Base-by-base conservation (phyloP, 768 basidiomycete genomes). In the Lentinus tigrinus region DNA sequence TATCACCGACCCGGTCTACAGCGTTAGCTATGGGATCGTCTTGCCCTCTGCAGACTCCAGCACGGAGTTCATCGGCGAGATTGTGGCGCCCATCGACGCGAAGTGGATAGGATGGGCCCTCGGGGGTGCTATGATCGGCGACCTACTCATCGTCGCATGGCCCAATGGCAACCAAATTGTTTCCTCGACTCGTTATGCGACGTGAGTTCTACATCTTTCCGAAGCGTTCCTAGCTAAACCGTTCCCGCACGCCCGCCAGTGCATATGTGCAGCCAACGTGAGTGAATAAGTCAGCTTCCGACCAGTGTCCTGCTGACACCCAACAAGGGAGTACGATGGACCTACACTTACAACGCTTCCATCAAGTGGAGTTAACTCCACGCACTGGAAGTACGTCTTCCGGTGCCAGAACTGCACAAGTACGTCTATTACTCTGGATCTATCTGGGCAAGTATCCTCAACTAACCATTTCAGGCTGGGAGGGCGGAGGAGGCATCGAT, bases 341-440 rank as follows among this genome's bases (percentile, higher is more conserved):
- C 83, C 84, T 0, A 72, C 75, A 16, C 69, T 87, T 47, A 85
- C 84, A 1, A 77, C 77, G 43, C 70, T 85, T 11, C 78, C 79
- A 4, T 74, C 75, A 8, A 77, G 79, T 16, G 75, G 70, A 54
- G 77, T 85, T 24, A 85, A 85, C 61, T 68, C 82, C 0, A 85
- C 84, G 1, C 82, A 85, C 61, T 86, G 84, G 84, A 85, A 84
- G 60, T 85, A 82, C 80, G 83, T 85, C 3, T 87, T 79, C 72
- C 76, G 83, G 17, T 87, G 85, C 77, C 81, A 85, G 64, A 81
- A 85, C 69, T 87, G 85, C 73, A 80, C 84, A 43, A 72, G 83
- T 84, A 67, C 57, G 78, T 76, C 0, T 23, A 1, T 13, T 17
- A 39, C 14, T 14, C 19, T 13, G 7, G 16, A 28, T 16, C 43